Evolutionary conservation across 768 basidiomycete species (phyloP), one percentile per base, ranked within the genome.

Genomic region (Macrolepiota dolichaula): DNA sequence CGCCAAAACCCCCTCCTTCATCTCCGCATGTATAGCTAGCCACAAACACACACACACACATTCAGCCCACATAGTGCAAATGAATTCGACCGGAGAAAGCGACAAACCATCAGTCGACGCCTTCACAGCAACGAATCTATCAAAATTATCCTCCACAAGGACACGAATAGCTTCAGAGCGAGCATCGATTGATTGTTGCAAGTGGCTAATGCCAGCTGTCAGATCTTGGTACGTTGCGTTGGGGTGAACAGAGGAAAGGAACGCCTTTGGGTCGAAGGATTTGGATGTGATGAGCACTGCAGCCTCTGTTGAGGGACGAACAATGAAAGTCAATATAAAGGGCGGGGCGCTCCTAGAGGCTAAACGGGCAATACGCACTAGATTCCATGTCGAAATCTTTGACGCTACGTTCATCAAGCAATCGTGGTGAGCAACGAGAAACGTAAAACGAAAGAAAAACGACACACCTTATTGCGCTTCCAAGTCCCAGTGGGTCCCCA

Each of bases 61-160:
- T 67, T 69, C 56, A 51, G 24, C 37, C n/a, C 36, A 47, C 55
- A 19, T 32, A 25, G 36, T n/a, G n/a, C 47, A 57, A 19, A 53
- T 17, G 57, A 17, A 32, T 52, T 36, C 44, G 32, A n/a, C n/a
- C n/a, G n/a, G n/a, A 46, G 7, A 44, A 50, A 46, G 36, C 55
- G 27, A 59, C 77, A 56, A 72, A 95, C 96, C 91, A 74, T 96
- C 96, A n/a, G 92, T 96, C 9, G 91, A 92, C 9, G 93, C 92
- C 69, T 99, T 99, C 59, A 99, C 96, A 2, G 93, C 92, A 17
- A 98, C 96, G 68, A 98, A 99, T 12, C 94, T 83, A 75, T 98
- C 96, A 73, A 98, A 98, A 73, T 98, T 97, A 67, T 98, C 94
- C 71, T 98, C 96, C 10, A 99, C 97, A 35, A 99, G 81, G 22